phyloP scores from a whole-genome alignment of 2,329 filamentous ascomycete genomes.

The Colletotrichum agaves region DNA sequence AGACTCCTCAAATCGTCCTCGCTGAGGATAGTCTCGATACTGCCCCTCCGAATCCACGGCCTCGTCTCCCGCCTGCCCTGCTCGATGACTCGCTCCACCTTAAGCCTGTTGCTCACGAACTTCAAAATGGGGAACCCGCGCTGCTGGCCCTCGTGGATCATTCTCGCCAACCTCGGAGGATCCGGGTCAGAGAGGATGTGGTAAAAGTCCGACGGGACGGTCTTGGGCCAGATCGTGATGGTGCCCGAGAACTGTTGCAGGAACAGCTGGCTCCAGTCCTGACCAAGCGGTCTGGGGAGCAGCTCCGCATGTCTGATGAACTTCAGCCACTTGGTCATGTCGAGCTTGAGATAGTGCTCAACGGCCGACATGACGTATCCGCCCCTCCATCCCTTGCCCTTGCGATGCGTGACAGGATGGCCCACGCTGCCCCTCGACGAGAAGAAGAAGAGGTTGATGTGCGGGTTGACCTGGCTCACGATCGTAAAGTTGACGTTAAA shows the following conservation, averaged over 20 bases:
- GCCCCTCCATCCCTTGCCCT: conserved; percentile 93
- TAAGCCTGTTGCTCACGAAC: conserved; percentile 88
- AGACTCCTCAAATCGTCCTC: conserved; percentile 68
- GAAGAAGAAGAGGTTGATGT: conserved; percentile 99
- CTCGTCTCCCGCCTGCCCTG: conserved; percentile 65
- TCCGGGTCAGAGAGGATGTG: conserved; percentile 89
- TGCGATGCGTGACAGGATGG: conserved; percentile 91
- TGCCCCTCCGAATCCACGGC: conserved; percentile 58
- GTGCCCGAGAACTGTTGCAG: conserved; percentile 94
- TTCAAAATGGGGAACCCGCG: conserved; percentile 91
- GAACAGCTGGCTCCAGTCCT: conserved; percentile 98
- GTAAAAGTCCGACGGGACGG: conserved; percentile 80
- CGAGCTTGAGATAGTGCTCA: conserved; percentile 95
- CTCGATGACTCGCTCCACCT: conserved; percentile 79
- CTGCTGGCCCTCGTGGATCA: conserved; percentile 91
- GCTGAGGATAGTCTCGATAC: conserved; percentile 69
- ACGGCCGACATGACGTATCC: conserved; percentile 92
- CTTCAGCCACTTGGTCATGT: conserved; percentile 97
- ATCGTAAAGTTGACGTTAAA: conserved; percentile 99
- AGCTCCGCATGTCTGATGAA: conserved; percentile 93
- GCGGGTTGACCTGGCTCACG: conserved; percentile 89
- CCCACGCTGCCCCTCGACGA: conserved; percentile 92
- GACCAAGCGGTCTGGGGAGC: conserved; percentile 86
- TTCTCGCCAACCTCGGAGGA: conserved; percentile 78
- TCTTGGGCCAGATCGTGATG: conserved; percentile 95